These are phyloP conservation scores for Clavulina sp. DNA, from an alignment of 768 basidiomycete genomes.

Conservation along the genomic window DNA sequence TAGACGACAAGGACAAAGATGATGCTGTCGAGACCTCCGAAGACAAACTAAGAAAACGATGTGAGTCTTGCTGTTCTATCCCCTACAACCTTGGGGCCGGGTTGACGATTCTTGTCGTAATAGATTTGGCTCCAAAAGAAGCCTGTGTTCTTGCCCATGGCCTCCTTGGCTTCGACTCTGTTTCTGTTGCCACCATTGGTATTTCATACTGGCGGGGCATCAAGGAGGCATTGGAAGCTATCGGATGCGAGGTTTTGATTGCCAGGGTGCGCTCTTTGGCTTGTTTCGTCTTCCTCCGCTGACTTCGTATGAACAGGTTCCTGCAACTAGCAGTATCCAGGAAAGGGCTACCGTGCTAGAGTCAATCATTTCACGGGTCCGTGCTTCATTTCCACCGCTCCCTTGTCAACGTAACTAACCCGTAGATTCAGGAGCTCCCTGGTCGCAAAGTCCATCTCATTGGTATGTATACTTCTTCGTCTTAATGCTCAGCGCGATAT, in stretches of 20 bases:
- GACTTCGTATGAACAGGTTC: no score
- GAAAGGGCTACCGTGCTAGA: constrained; percentile 87
- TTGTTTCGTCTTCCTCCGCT: no score
- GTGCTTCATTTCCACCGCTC: neutral
- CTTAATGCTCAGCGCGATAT: constrained; percentile 10
- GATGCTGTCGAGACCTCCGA: neutral
- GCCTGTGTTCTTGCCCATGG: neutral
- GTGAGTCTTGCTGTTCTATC: neutral
- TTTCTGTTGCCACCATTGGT: neutral
- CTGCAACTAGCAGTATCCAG: constrained; percentile 74
- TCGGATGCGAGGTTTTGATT: constrained; percentile 79
- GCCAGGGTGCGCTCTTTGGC: no score
- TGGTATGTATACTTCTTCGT: constrained; percentile 21
- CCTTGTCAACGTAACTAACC: no score
- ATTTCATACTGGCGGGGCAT: constrained; percentile 97
- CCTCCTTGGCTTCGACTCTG: neutral
- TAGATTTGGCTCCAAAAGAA: neutral
- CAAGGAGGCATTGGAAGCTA: constrained; percentile 75
- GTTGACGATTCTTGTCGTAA: neutral
- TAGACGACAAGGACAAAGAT: neutral
- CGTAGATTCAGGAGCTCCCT: constrained; percentile 51
- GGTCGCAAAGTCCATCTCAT: constrained; percentile 80
- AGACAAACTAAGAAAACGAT: neutral
- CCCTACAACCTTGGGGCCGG: no score
- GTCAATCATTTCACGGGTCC: constrained; percentile 35